These are phyloP conservation scores for Coemansia sp. DNA, from an alignment of 192 early-diverging fungal species.

Conservation along the genomic window DNA sequence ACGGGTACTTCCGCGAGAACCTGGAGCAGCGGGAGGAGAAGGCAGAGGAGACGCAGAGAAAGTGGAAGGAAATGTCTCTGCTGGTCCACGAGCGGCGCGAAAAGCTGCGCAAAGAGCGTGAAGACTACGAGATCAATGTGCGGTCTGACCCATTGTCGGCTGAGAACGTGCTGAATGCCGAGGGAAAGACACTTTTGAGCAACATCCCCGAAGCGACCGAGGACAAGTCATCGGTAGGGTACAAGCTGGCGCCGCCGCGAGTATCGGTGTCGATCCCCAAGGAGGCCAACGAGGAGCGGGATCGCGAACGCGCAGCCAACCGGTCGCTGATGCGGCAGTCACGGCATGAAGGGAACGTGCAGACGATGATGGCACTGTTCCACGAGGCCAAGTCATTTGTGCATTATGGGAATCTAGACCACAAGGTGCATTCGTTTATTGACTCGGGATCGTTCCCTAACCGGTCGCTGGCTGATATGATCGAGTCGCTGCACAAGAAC, in stretches of 20 bases:
- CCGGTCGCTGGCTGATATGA: slow-evolving; percentile 33
- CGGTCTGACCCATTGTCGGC: slow-evolving; percentile 47
- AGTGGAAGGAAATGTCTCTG: background rate
- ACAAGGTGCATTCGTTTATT: slow-evolving; percentile 24
- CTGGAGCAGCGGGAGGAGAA: slow-evolving; percentile 23
- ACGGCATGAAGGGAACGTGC: slow-evolving; percentile 39
- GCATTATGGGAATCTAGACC: slow-evolving; percentile 35
- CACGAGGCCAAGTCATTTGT: slow-evolving; percentile 43
- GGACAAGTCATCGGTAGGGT: slow-evolving; percentile 14
- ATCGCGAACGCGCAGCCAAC: slow-evolving; percentile 32
- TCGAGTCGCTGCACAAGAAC: slow-evolving; percentile 23
- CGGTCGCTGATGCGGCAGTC: slow-evolving; percentile 8
- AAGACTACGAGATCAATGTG: slow-evolving; percentile 31
- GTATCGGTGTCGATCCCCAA: slow-evolving; percentile 29
- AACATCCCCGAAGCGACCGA: slow-evolving; percentile 10
- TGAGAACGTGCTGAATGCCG: slow-evolving; percentile 50
- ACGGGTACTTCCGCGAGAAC: slow-evolving; percentile 26
- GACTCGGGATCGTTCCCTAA: slow-evolving; percentile 19
- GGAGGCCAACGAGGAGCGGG: slow-evolving; percentile 36
- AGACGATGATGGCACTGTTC: slow-evolving; percentile 47
- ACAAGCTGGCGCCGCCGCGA: slow-evolving; percentile 34
- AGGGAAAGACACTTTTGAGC: slow-evolving; percentile 40
- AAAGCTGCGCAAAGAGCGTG: slow-evolving; percentile 24
- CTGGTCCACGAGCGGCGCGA: slow-evolving; percentile 15
- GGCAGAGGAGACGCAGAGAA: slow-evolving; percentile 10